Base-by-base conservation (phyloP, 805 yeast genomes). In the Teunomyces barrocoloradensis region DNA sequence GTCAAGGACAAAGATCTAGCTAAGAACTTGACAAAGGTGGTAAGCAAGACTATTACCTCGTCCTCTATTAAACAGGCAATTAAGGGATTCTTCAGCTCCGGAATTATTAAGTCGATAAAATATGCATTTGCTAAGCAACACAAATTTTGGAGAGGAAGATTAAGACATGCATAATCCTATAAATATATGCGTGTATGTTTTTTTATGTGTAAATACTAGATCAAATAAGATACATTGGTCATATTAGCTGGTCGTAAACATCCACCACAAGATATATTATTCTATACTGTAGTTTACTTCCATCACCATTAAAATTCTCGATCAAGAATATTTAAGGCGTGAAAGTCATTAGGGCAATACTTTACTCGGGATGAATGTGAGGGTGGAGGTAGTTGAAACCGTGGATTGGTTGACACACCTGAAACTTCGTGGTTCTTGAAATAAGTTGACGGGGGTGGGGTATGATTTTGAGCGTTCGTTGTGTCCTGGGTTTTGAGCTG, bases 51-150 rank as follows among this genome's bases (percentile, higher is more conserved):
- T 0, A 90, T 91, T 6, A 60, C 73, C 72, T 37, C 68, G 69
- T 60, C 94, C n/a, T 87, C 96, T 12, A 60, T 83, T 12, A 65
- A 81, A 6, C 99, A 94, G 65, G 81, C 89, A 27, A 53, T 81
- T 13, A 90, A 92, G 64, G 99, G 99, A 0, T 57, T 92, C 1
- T 69, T 89, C 36, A 89, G 96, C 3, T 97, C 98, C 1, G 99
- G 99, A 0, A 43, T 87, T 1, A 60, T 71, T 15, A 87, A 86
- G 60, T 81, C 91, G 9, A 60, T 82, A 43, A 79, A 76, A 57
- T 91, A 91, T 64, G 91, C 95, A 4, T 69, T 78, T 64, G 95
- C 89, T 42, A 91, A 91, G 66, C 68, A 65, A 32, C 33, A 60
- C 39, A 72, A 72, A 53, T 66, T 45, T 42, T 53, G 56, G 56